Evolutionary conservation across 2,329 filamentous ascomycete species (phyloP), one percentile per base, ranked within the genome.

Genomic region (Exophiala sp.): DNA sequence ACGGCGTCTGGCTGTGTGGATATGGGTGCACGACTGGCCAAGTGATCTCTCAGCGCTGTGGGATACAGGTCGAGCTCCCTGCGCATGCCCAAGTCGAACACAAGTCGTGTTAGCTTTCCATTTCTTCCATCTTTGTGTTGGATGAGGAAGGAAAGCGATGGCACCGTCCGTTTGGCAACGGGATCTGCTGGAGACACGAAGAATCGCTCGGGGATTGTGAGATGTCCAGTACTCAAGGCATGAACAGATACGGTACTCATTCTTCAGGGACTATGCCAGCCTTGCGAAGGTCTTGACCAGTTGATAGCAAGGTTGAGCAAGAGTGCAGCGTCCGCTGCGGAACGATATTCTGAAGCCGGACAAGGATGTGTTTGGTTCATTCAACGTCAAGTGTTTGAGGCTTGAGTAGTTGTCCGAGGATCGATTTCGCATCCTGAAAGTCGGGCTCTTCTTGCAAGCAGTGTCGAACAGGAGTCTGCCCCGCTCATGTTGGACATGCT

Each of bases 231-330:
- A 5, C 62, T 63, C 6, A 71, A 63, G 8, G 68, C 69, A 52
- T 70, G 66, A 1, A 71, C 62, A 23, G 65, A 61, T 9, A 69
- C 65, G 10, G 58, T 57, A 11, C 58, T 42, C 58, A 59, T 59
- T 2, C 7, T 41, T 41, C 8, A 13, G 3, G 38, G 13, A 19
- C 4, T 41, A 24, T 41, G 24, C 16, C n/a, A n/a, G n/a, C n/a
- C n/a, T n/a, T n/a, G n/a, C n/a, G n/a, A n/a, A n/a, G n/a, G n/a
- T n/a, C n/a, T n/a, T n/a, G n/a, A n/a, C n/a, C n/a, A n/a, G n/a
- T n/a, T n/a, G n/a, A n/a, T n/a, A n/a, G n/a, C n/a, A n/a, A n/a
- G n/a, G n/a, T n/a, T n/a, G n/a, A n/a, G n/a, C n/a, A n/a, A n/a
- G n/a, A n/a, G n/a, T n/a, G n/a, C n/a, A n/a, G n/a, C n/a, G n/a